Conservation (phyloP, 2,329 filamentous ascomycete species). For the Fusarium virguliforme region DNA sequence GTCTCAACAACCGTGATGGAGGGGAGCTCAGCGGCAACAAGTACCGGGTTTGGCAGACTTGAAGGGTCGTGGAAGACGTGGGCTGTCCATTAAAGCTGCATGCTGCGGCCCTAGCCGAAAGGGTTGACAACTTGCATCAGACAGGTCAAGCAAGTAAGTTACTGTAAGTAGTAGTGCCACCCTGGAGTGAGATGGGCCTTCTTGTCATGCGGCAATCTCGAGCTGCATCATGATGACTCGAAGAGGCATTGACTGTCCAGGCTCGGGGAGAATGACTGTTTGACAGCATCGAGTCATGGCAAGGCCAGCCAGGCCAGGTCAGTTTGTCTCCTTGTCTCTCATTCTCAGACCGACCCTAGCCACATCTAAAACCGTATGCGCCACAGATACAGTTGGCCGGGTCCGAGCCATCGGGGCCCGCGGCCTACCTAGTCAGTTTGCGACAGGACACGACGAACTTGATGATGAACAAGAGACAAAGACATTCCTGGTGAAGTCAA, state of each 20-base stretch:
- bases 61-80: background rate
- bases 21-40: slow-evolving; percentile 1
- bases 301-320: background rate
- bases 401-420: slow-evolving; percentile 9
- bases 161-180: background rate
- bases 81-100: slow-evolving; percentile 15
- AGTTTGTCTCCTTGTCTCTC: background rate
- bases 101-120: slow-evolving; percentile 12
- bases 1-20: background rate
- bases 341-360: slow-evolving; percentile 10
- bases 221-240: background rate
- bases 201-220: slow-evolving; percentile 3
- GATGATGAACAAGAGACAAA: slow-evolving; percentile 10
- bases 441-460: background rate
- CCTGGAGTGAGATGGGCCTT: background rate
- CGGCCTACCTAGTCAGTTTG: background rate
- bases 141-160: background rate
- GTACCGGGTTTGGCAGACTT: slow-evolving; percentile 4
- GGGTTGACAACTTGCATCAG: slow-evolving; percentile 10
- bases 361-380: slow-evolving; percentile 32
- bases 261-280: background rate
- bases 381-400: slow-evolving; percentile 13
- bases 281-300: background rate
- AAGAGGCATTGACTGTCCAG: background rate
- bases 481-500: slow-evolving; percentile 2